These are phyloP conservation scores for Lodderomyces elongisporus DNA, from an alignment of 1,139 yeast genomes.

Conservation along the genomic window DNA sequence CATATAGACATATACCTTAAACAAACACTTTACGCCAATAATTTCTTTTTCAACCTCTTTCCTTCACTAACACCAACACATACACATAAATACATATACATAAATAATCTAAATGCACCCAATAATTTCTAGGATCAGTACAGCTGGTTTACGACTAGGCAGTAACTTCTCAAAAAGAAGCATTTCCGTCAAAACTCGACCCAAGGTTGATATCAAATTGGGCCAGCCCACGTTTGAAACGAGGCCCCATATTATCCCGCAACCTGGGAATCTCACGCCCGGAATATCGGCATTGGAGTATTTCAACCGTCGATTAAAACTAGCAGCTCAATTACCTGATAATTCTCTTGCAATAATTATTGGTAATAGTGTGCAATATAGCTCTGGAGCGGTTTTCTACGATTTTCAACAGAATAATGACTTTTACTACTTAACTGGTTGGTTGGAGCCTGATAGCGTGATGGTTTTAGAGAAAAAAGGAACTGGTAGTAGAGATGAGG, in stretches of 20 bases:
- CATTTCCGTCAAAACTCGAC: slow-evolving; percentile 14
- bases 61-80: no score
- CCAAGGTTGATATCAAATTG: slow-evolving; percentile 30
- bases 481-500: slow-evolving; percentile 45
- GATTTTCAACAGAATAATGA: slow-evolving; percentile 92
- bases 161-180: no score
- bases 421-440: slow-evolving; percentile 81
- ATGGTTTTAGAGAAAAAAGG: slow-evolving; percentile 60
- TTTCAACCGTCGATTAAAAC: slow-evolving; percentile 56
- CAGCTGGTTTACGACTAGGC: no score
- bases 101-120: no score
- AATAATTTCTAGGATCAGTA: no score
- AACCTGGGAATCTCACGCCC: slow-evolving; percentile 78
- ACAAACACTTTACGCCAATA: no score
- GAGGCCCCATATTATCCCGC: slow-evolving; percentile 65
- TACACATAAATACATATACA: no score
- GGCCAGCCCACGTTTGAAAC: slow-evolving; percentile 92
- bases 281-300: slow-evolving; percentile 85
- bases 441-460: slow-evolving; percentile 88
- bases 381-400: slow-evolving; percentile 87
- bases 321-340: slow-evolving; percentile 56
- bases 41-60: neutral
- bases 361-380: slow-evolving; percentile 68
- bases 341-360: slow-evolving; percentile 68
- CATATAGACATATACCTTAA: no score